Evolutionary conservation across 140 eudicot genomes (phyloP).

Genomic region (Oenanthe javanica): DNA sequence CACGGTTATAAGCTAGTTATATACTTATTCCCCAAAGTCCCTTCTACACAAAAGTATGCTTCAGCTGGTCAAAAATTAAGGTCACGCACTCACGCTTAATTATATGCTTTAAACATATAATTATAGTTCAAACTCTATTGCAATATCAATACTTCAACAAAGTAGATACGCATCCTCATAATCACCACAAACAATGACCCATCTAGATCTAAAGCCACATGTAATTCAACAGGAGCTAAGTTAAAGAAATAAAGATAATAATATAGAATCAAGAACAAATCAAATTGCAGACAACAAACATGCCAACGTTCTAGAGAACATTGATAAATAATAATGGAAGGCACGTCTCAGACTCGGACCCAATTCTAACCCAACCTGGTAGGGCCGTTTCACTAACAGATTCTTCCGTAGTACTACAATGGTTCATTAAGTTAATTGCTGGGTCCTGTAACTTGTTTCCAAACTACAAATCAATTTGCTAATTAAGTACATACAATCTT

Average conservation of each 20-base stretch:
- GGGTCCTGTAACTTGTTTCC: not conserved
- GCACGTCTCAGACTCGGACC: not conserved
- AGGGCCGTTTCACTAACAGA: not conserved
- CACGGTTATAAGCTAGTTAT: no score
- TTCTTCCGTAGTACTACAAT: not conserved
- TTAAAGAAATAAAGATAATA: not conserved
- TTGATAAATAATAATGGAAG: not conserved
- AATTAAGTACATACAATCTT: not conserved
- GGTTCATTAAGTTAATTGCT: not conserved
- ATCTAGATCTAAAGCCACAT: not conserved
- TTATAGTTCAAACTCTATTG: not conserved
- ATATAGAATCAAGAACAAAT: not conserved
- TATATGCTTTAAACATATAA: not conserved
- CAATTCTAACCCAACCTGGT: constrained; percentile 3
- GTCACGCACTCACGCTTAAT: not conserved
- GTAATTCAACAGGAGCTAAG: not conserved
- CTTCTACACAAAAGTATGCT: not conserved
- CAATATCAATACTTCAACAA: not conserved
- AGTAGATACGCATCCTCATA: not conserved
- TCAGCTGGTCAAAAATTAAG: not conserved
- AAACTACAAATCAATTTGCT: not conserved
- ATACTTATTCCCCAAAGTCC: no score
- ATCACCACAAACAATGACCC: not conserved
- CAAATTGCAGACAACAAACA: constrained; percentile 2
- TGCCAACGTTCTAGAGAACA: not conserved